Percentiles rank a stretch among this genome's conserved stretches.
These are phyloP conservation scores for Hanseniaspora singularis DNA, from an alignment of 805 yeast genomes.

Conservation along the genomic window DNA sequence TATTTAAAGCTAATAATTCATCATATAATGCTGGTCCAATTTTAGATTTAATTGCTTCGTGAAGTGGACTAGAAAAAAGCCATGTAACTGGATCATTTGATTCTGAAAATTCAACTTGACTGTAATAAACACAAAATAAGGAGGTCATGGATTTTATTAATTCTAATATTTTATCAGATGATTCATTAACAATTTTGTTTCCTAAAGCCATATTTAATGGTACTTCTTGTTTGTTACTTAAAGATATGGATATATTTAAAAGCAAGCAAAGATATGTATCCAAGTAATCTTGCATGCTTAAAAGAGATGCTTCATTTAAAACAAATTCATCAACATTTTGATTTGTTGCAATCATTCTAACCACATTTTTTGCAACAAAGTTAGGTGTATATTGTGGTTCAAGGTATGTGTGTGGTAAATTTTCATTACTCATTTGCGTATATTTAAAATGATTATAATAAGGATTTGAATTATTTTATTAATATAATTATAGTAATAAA, in stretches of 20 bases:
- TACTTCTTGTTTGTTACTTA: background rate
- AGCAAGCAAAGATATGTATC: background rate
- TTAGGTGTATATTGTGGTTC: background rate
- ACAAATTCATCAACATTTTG: conserved; percentile 2
- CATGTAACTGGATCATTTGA: background rate
- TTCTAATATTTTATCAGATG: background rate
- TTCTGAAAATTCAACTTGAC: background rate
- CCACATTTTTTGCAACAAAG: background rate
- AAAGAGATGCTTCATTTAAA: background rate
- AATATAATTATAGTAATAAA: no score
- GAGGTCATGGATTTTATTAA: background rate
- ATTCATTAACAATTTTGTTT: background rate
- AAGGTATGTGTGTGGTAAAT: background rate
- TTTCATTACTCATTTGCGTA: background rate
- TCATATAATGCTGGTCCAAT: background rate
- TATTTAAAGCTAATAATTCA: background rate
- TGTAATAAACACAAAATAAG: conserved; percentile 2
- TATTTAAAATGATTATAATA: no score
- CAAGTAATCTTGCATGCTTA: background rate
- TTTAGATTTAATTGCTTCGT: background rate
- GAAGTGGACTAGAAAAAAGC: background rate
- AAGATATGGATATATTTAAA: background rate
- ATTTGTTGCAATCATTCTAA: background rate
- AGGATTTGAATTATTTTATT: no score
- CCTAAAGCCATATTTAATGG: background rate